phyloP scores from a whole-genome alignment of 768 basidiomycete species.

The Mycena latifolia region DNA sequence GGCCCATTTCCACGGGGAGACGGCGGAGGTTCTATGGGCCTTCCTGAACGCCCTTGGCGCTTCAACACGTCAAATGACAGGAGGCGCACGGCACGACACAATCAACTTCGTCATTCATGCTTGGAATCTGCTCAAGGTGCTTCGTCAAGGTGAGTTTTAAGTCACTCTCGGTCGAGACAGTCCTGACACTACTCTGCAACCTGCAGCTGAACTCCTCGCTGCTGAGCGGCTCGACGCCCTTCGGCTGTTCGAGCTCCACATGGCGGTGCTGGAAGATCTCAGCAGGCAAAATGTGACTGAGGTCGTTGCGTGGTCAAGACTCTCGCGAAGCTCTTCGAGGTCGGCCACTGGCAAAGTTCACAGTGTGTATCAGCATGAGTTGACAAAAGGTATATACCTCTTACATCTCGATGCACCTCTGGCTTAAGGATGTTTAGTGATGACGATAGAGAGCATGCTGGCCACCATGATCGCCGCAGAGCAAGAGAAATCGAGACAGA shows the following conservation, averaged over 20 bases:
- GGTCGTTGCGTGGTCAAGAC: conserved; percentile 4
- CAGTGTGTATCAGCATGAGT: conserved; percentile 2
- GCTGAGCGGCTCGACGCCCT: conserved; percentile 17
- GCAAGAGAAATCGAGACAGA: neutral
- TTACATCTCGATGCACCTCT: neutral
- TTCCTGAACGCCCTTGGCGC: conserved; percentile 21
- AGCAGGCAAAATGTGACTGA: conserved; percentile 11
- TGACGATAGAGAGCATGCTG: conserved; percentile 13
- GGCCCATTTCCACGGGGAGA: conserved; percentile 26
- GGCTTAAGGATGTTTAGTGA: neutral
- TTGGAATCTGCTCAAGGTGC: conserved; percentile 14
- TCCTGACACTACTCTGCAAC: neutral
- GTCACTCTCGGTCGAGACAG: neutral
- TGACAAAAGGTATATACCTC: conserved; percentile 2
- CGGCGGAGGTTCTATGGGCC: conserved; percentile 17
- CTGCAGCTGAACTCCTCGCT: conserved; percentile 9
- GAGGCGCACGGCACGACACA: conserved; percentile 10
- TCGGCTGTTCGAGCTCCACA: neutral
- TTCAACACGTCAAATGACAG: conserved; percentile 25
- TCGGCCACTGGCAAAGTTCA: neutral
- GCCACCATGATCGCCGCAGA: conserved; percentile 13
- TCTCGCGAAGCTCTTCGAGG: neutral
- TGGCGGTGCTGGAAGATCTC: conserved; percentile 11
- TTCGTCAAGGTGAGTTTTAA: conserved; percentile 6
- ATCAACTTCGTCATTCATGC: conserved; percentile 25